Percentiles rank a stretch among this genome's conserved stretches.
Evolutionary conservation across 495 filamentous ascomycete genomes (phyloP).

Genomic region (Mytilinidion resinicola): DNA sequence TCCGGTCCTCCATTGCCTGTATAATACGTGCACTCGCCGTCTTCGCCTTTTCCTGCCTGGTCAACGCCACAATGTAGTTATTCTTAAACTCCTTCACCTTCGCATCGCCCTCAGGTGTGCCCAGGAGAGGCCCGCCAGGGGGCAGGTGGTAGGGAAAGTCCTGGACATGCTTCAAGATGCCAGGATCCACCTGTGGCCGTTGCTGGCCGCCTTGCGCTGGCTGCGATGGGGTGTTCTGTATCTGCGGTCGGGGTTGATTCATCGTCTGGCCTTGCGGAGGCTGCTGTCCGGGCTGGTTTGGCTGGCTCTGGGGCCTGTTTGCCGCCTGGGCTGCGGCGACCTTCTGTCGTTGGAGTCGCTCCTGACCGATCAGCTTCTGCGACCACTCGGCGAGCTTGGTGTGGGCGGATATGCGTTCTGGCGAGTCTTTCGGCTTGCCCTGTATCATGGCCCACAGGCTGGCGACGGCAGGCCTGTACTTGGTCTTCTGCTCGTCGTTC

Average conservation of each 20-base stretch:
- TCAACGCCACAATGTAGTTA: constrained; percentile 22
- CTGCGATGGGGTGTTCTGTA: constrained; percentile 6
- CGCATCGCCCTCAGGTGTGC: constrained; percentile 24
- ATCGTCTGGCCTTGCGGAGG: constrained; percentile 2
- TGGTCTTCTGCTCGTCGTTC: constrained; percentile 22
- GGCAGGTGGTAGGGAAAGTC: constrained; percentile 20
- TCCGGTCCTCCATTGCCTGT: constrained; percentile 15
- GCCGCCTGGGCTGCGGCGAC: constrained; percentile 4
- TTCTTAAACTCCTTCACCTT: constrained; percentile 23
- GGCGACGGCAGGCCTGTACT: constrained; percentile 24
- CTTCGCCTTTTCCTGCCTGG: constrained; percentile 17
- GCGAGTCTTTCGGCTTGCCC: constrained; percentile 15
- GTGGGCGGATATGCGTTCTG: constrained; percentile 18
- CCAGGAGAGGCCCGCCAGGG: constrained; percentile 4
- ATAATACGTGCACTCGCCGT: constrained; percentile 9
- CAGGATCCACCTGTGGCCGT: constrained; percentile 14
- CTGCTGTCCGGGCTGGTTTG: constrained; percentile 11
- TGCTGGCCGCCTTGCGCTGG: constrained; percentile 2
- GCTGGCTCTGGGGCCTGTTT: constrained; percentile 1
- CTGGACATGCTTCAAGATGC: constrained; percentile 25
- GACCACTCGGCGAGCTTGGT: constrained; percentile 24
- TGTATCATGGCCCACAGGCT: constrained; percentile 27
- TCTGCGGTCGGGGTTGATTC: constrained; percentile 12
- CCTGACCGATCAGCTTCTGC: constrained; percentile 21
- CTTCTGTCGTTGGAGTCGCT: constrained; percentile 13